Conservation (phyloP, 2,329 filamentous ascomycete species). For the Dothideomycetes sp. region DNA sequence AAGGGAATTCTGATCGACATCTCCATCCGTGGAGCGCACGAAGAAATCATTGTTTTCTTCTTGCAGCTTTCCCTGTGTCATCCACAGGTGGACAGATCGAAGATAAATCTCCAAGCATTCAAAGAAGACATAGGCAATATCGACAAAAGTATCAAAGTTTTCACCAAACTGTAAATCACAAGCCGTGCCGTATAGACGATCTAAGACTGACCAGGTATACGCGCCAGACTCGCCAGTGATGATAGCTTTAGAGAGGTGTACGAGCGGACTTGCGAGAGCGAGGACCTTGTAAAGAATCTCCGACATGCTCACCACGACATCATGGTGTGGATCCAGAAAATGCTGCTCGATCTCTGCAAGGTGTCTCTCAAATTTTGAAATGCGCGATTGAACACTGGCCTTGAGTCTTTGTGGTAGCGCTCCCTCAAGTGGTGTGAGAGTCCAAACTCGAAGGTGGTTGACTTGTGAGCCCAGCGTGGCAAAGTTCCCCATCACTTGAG, state of each 20-base stretch:
- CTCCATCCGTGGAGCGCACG: slow-evolving; percentile 47
- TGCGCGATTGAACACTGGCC: slow-evolving; percentile 45
- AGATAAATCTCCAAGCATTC: slow-evolving; percentile 75
- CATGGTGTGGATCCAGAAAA: slow-evolving; percentile 43
- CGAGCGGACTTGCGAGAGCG: slow-evolving; percentile 42
- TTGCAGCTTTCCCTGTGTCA: slow-evolving; percentile 64
- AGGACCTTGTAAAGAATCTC: slow-evolving; percentile 48
- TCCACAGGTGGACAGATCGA: slow-evolving; percentile 70
- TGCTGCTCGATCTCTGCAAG: slow-evolving; percentile 50
- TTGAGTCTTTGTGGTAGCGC: slow-evolving; percentile 57
- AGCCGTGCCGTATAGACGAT: slow-evolving; percentile 62
- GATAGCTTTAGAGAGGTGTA: slow-evolving; percentile 51
- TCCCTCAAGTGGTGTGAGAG: slow-evolving; percentile 20
- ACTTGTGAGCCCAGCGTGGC: slow-evolving; percentile 38
- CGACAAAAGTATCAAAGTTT: slow-evolving; percentile 49
- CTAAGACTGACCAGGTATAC: slow-evolving; percentile 61
- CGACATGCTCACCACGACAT: slow-evolving; percentile 56
- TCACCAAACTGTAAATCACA: slow-evolving; percentile 60
- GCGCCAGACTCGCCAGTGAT: slow-evolving; percentile 34
- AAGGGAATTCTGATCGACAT: slow-evolving; percentile 51
- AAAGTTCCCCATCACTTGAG: slow-evolving; percentile 32
- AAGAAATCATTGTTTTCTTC: slow-evolving; percentile 57
- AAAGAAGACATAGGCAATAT: slow-evolving; percentile 61
- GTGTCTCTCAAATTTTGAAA: slow-evolving; percentile 47
- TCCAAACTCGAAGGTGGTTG: slow-evolving; percentile 39